A percentile compares a stretch with the other conserved stretches of the same genome.
phyloP scores from a whole-genome alignment of 2,329 filamentous ascomycete species.

The Exophiala oligosperma region DNA sequence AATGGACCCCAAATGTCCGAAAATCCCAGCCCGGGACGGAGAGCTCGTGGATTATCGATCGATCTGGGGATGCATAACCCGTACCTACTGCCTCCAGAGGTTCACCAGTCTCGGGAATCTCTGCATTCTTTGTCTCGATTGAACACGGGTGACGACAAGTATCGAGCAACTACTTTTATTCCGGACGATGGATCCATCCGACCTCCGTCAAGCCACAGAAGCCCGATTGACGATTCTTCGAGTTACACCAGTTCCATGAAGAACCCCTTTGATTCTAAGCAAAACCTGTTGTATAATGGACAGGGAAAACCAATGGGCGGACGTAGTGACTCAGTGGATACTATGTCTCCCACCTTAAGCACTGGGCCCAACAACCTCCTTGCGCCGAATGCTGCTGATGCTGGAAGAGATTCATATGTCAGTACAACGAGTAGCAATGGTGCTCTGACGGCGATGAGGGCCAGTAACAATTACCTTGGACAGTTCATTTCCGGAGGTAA shows the following conservation, averaged over 20 bases:
- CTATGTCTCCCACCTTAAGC: neutral
- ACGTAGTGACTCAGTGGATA: conserved; percentile 7
- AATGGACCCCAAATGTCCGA: conserved; percentile 54
- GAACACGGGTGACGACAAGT: conserved; percentile 77
- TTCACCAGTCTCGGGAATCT: conserved; percentile 80
- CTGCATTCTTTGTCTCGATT: conserved; percentile 81
- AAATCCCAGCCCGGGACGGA: conserved; percentile 34
- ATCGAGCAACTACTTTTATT: conserved; percentile 64
- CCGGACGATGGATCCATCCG: conserved; percentile 45
- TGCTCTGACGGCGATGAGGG: conserved; percentile 33
- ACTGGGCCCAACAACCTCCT: conserved; percentile 19
- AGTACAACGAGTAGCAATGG: conserved; percentile 32
- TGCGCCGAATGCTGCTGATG: conserved; percentile 12
- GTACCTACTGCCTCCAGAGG: conserved; percentile 84
- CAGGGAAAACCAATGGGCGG: conserved; percentile 56
- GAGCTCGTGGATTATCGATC: conserved; percentile 56
- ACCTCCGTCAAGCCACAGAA: conserved; percentile 37
- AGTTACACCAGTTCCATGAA: conserved; percentile 51
- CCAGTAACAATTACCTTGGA: conserved; percentile 41
- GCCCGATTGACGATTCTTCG: conserved; percentile 51
- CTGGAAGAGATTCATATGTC: conserved; percentile 23
- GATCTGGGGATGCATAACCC: conserved; percentile 75
- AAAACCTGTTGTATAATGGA: conserved; percentile 57
- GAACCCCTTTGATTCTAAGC: conserved; percentile 42
- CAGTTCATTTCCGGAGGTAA: conserved; percentile 38